These are phyloP conservation scores for Solanum chmielewskii DNA, from an alignment of 257 asterid genomes.

Conservation along the genomic window DNA sequence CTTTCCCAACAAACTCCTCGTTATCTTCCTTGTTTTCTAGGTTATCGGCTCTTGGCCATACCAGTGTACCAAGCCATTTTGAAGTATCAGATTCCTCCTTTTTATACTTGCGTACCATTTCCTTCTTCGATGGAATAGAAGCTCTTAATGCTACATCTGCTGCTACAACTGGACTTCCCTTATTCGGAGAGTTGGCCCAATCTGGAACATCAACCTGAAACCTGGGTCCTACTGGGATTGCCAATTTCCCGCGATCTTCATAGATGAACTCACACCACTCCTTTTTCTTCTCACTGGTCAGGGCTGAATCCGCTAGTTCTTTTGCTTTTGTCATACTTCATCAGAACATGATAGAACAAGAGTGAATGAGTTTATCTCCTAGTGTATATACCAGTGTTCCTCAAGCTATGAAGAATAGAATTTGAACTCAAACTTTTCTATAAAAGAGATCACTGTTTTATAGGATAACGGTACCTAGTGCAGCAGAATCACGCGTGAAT, in stretches of 20 bases:
- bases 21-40: not conserved
- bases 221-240: constrained; percentile 5
- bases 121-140: not conserved
- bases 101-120: not conserved
- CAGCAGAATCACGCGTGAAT: not conserved
- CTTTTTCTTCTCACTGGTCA: not conserved
- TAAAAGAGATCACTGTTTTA: not conserved
- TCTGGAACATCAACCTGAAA: constrained; percentile 18
- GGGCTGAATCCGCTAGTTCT: not conserved
- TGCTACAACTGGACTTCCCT: not conserved
- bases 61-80: constrained; percentile 10
- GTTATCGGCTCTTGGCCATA: constrained; percentile 4
- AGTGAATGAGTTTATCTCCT: not conserved
- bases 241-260: not conserved
- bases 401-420: not conserved
- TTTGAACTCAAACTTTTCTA: not conserved
- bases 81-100: not conserved
- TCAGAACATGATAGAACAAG: not conserved
- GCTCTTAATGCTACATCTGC: not conserved
- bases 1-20: not conserved
- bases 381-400: not conserved
- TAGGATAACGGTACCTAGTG: not conserved
- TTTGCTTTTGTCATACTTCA: not conserved
- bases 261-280: constrained; percentile 4
- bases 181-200: not conserved